Evolutionary conservation across 2,329 filamentous ascomycete genomes (phyloP).

Genomic region (Claviceps citrina): DNA sequence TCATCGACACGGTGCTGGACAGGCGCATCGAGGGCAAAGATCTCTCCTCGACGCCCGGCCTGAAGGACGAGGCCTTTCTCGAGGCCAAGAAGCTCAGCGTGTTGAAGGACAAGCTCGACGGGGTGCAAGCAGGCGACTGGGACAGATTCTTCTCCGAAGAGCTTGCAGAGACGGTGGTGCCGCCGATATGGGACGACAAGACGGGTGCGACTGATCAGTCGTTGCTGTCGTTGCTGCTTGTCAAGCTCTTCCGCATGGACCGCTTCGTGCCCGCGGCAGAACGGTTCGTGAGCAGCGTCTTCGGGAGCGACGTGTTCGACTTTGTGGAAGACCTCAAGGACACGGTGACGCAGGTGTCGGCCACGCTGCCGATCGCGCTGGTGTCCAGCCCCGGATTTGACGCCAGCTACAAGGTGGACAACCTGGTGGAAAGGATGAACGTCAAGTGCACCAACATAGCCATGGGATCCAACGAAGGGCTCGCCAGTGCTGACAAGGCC

Average conservation of each 20-base stretch:
- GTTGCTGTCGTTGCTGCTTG: conserved; percentile 68
- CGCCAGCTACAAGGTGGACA: conserved; percentile 97
- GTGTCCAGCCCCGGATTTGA: conserved; percentile 95
- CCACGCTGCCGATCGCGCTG: conserved; percentile 73
- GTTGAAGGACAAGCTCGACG: conserved; percentile 58
- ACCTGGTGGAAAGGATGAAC: conserved; percentile 68
- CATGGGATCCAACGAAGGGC: conserved; percentile 94
- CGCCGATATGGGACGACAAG: conserved; percentile 52
- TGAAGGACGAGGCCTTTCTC: conserved; percentile 51
- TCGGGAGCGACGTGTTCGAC: conserved; percentile 70
- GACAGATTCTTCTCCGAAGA: conserved; percentile 73
- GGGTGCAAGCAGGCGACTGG: conserved; percentile 52
- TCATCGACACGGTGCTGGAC: conserved; percentile 79
- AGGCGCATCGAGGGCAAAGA: conserved; percentile 61
- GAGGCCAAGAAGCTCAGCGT: conserved; percentile 53
- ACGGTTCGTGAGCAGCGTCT: conserved; percentile 74
- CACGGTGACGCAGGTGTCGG: conserved; percentile 70
- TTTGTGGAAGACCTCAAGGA: conserved; percentile 71
- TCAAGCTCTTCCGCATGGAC: conserved; percentile 92
- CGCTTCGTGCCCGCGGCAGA: conserved; percentile 87
- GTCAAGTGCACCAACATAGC: conserved; percentile 90
- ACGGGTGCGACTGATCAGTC: conserved; percentile 56
- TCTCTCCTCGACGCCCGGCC: conserved; percentile 51
- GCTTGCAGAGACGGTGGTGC: conserved; percentile 70
- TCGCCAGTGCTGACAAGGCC: conserved; percentile 86